phyloP scores from a whole-genome alignment of 2,329 filamentous ascomycete genomes.

The Biscogniauxia sp. region DNA sequence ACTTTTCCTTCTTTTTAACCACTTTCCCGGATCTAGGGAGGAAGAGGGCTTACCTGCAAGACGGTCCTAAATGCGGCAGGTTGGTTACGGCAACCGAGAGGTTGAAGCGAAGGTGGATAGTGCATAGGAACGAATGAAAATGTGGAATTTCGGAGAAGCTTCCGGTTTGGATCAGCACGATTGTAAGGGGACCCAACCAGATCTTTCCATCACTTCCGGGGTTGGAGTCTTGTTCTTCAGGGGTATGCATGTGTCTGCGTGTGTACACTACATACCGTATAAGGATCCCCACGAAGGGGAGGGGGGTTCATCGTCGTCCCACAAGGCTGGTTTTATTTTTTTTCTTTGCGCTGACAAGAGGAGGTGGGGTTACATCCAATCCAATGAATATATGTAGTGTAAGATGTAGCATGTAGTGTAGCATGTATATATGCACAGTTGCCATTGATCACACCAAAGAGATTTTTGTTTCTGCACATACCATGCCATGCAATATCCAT shows the following conservation, averaged over 20 bases:
- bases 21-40: neutral
- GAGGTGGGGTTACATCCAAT: neutral
- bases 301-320: neutral
- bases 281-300: neutral
- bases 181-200: neutral
- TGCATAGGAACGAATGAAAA: neutral
- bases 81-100: no score
- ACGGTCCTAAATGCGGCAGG: neutral
- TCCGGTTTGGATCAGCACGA: neutral
- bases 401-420: no score
- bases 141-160: neutral
- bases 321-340: neutral
- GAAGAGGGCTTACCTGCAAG: no score
- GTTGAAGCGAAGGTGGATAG: neutral
- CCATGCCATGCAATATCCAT: neutral
- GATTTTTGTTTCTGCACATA: neutral
- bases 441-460: neutral
- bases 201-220: neutral
- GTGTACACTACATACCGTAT: neutral
- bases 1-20: neutral
- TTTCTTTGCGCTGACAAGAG: neutral
- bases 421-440: neutral
- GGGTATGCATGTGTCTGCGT: neutral
- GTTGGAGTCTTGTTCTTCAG: no score
- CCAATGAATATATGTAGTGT: no score